Evolutionary conservation across 164 flowering plant species (phyloP), one percentile per base, ranked within the genome.

Genomic region (Umbilicus rupestris): DNA sequence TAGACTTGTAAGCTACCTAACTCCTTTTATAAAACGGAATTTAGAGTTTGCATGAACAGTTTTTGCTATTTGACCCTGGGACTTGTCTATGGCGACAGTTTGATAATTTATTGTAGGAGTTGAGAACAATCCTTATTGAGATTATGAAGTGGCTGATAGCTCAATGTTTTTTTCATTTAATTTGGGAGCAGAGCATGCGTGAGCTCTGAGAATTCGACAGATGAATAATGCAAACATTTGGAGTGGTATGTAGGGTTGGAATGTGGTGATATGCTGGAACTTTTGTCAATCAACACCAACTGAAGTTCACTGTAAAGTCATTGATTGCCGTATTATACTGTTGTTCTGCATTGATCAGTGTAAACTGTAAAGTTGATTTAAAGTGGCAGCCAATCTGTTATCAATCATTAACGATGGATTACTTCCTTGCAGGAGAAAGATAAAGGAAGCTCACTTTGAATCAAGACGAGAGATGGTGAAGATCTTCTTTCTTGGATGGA

Each of bases 181-280:
- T 28, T 28, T 14, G 16, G 17, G 28, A 55, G 33, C 31, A 2
- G 60, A 55, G 15, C 60, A 26, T 55, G 35, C 60, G 60, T 55
- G 60, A 12, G 35, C 33, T 28, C 33, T 12, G 33, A 55, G 60
- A 55, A 55, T 5, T 55, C 33, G 5, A 28, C 1, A 26, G 60
- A 12, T 55, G 60, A 2, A 28, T 28, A 33, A 28, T 15, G 29
- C 33, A 33, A 28, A 55, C 60, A 55, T 14, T 28, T 28, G 19
- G 60, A 55, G 60, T 55, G 60, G 60, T 33, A 17, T 12, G 60
- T 55, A 55, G 60, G 60, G 60, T 28, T 26, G 33, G 60, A 28
- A 55, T 55, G 60, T 55, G 33, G 60, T 19, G 60, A 55, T 55
- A 26, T 11, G 60, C 31, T 55, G 60, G 35, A 17, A 55, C 33